These are phyloP conservation scores for Sclerotiophoma versabilis DNA, from an alignment of 2,329 filamentous ascomycete species.

Conservation along the genomic window DNA sequence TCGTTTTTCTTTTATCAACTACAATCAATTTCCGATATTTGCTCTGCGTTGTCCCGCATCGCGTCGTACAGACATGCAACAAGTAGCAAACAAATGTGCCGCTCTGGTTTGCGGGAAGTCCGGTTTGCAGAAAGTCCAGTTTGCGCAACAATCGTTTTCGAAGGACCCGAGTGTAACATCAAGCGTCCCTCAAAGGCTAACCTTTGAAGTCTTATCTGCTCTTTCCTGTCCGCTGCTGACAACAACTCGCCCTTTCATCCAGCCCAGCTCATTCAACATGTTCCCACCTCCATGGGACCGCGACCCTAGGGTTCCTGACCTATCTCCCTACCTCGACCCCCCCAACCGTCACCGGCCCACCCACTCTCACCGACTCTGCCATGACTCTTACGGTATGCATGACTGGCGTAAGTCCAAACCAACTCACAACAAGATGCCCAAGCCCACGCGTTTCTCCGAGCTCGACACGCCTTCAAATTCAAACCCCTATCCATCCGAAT, in stretches of 20 bases:
- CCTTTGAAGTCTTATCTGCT: background rate
- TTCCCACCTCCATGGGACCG: background rate
- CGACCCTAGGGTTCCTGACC: background rate
- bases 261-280: background rate
- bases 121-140: constrained; percentile 4
- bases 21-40: background rate
- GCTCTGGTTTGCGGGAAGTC: constrained; percentile 1
- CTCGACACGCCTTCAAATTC: background rate
- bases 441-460: background rate
- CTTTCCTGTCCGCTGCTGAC: background rate
- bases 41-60: background rate
- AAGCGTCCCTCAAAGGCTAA: background rate
- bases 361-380: background rate
- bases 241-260: background rate
- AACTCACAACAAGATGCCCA: background rate
- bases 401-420: background rate
- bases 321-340: background rate
- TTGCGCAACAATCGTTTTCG: constrained; percentile 9
- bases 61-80: background rate
- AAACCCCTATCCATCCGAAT: background rate
- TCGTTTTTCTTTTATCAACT: background rate
- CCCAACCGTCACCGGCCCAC: background rate
- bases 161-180: background rate
- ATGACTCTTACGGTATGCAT: background rate
- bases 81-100: constrained; percentile 5